Percentiles rank a stretch among this genome's conserved stretches.
Evolutionary conservation across 305 asterid species (phyloP).

Genomic region (Salvia sclarea): DNA sequence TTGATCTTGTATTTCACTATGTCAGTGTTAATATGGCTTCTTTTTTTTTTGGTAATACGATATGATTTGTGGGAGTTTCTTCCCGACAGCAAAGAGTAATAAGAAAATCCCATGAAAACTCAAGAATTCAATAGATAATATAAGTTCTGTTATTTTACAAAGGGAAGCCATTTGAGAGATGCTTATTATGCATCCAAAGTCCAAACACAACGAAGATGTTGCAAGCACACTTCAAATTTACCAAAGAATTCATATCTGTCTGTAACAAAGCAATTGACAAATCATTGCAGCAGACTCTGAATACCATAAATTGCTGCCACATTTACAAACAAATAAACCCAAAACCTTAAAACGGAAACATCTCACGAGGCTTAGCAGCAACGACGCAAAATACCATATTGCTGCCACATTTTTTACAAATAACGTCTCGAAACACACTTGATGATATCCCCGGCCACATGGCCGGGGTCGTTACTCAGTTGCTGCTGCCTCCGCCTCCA

Average conservation of each 20-base stretch:
- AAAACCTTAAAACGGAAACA: neutral
- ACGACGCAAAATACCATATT: conserved; percentile 10
- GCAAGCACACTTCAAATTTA: neutral
- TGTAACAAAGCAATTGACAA: neutral
- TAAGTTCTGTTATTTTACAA: conserved; percentile 20
- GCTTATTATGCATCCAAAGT: conserved; percentile 28
- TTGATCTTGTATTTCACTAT: conserved; percentile 1
- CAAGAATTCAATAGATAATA: neutral
- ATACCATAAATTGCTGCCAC: neutral
- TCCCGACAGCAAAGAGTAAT: neutral
- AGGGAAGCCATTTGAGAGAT: neutral
- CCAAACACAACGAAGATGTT: conserved; percentile 19
- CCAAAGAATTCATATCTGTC: conserved; percentile 14
- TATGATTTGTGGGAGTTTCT: neutral
- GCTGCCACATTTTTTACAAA: conserved; percentile 29
- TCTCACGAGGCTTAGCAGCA: conserved; percentile 27
- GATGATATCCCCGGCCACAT: neutral
- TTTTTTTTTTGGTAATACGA: neutral
- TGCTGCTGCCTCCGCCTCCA: conserved; percentile 60
- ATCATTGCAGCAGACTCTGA: neutral
- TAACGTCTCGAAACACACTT: conserved; percentile 19
- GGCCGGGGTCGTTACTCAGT: conserved; percentile 10
- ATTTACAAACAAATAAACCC: neutral
- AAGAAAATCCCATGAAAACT: neutral
- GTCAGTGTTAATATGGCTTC: neutral